These are phyloP conservation scores for Lizonia empirigonia DNA, from an alignment of 2,329 filamentous ascomycete genomes.

Conservation along the genomic window DNA sequence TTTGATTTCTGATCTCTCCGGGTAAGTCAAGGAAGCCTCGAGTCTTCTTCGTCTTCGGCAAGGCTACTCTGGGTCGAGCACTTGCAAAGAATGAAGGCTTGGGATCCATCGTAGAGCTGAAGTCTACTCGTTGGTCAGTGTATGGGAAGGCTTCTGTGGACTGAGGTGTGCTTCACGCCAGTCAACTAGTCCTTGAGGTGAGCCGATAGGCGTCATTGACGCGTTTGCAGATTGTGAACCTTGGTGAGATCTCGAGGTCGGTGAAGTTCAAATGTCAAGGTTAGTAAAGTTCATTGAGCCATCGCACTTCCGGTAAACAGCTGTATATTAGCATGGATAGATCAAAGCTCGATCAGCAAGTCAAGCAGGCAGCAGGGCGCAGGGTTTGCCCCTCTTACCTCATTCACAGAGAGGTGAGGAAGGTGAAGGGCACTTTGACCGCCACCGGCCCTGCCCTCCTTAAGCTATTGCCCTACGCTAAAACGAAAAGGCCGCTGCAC, in stretches of 20 bases:
- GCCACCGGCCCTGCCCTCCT: constrained; percentile 13
- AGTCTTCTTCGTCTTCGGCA: constrained; percentile 18
- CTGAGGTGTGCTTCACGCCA: constrained; percentile 1
- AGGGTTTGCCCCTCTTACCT: constrained; percentile 3
- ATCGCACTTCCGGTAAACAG: neutral
- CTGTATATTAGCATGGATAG: neutral
- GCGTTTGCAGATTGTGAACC: neutral
- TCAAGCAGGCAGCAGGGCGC: constrained; percentile 2
- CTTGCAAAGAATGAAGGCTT: constrained; percentile 22
- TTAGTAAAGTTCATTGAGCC: neutral
- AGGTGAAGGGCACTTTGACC: neutral
- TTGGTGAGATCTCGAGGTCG: neutral
- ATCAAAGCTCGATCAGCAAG: neutral
- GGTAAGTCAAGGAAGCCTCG: constrained; percentile 51
- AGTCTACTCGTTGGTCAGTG: constrained; percentile 2
- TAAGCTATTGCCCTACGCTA: constrained; percentile 25
- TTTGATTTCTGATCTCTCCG: constrained; percentile 56
- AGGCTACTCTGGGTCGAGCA: constrained; percentile 7
- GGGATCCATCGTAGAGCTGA: constrained; percentile 18
- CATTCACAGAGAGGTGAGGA: constrained; percentile 3
- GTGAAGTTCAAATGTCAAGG: neutral
- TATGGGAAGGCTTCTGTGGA: neutral
- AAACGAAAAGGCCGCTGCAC: constrained; percentile 31
- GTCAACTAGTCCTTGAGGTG: neutral
- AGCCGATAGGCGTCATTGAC: neutral